Percentiles rank a stretch among this genome's conserved stretches.
Conservation (phyloP, 768 basidiomycete genomes). For the Kwoniella sp. region DNA sequence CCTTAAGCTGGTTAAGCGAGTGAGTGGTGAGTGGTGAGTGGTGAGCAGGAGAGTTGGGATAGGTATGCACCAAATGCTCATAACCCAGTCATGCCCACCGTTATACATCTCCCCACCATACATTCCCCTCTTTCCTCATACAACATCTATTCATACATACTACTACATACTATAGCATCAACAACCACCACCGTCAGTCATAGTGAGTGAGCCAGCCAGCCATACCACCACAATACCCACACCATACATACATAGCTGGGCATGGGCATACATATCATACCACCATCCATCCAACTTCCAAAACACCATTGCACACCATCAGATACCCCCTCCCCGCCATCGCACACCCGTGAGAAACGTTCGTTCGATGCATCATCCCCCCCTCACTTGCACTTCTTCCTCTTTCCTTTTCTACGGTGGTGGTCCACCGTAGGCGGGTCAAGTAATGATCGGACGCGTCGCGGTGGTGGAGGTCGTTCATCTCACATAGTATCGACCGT, state of each 20-base stretch:
- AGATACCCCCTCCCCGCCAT: conserved; percentile 10
- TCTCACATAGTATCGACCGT: background rate
- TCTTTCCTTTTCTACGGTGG: conserved; percentile 1
- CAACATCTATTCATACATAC: conserved; percentile 7
- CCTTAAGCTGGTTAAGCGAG: background rate
- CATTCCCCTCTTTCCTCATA: conserved; percentile 7
- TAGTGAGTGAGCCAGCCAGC: conserved; percentile 15
- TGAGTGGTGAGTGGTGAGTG: conserved; percentile 2
- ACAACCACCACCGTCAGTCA: conserved; percentile 9
- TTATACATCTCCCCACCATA: conserved; percentile 17
- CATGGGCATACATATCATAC: conserved; percentile 1
- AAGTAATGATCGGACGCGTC: conserved; percentile 18
- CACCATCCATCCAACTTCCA: background rate
- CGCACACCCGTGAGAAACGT: background rate
- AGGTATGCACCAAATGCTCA: background rate
- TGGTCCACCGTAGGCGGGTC: background rate
- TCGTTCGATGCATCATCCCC: background rate
- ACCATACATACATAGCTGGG: conserved; percentile 5
- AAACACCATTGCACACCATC: conserved; percentile 10
- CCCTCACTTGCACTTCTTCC: background rate
- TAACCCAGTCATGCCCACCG: conserved; percentile 12
- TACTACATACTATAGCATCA: conserved; percentile 4
- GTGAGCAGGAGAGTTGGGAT: background rate
- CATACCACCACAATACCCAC: background rate
- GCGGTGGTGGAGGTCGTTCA: conserved; percentile 23